Conservation (phyloP, 768 basidiomycete genomes). For the Hericium alpestre region DNA sequence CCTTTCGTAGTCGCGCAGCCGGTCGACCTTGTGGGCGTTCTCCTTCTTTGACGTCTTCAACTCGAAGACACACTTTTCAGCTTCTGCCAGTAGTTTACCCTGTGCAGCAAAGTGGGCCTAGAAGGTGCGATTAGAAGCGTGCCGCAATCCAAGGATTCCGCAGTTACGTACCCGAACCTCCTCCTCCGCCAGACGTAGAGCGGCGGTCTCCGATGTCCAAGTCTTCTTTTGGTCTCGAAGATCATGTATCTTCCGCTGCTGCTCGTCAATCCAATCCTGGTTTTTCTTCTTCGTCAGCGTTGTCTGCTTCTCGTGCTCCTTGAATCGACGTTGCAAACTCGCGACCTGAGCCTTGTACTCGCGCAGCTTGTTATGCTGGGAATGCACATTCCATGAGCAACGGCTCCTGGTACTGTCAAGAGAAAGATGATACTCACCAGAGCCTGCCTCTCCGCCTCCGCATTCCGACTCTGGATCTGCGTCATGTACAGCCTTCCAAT, state of each 20-base stretch:
- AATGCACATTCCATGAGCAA: background rate
- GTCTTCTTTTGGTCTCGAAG: slow-evolving; percentile 71
- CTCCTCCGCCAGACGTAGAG: slow-evolving; percentile 58
- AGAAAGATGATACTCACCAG: slow-evolving; percentile 38
- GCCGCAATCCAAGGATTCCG: background rate
- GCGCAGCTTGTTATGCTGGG: slow-evolving; percentile 71
- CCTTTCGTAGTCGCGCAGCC: slow-evolving; percentile 75
- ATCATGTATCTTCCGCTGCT: slow-evolving; percentile 67
- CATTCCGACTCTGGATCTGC: slow-evolving; percentile 58
- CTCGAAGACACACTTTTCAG: slow-evolving; percentile 55
- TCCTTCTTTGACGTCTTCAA: slow-evolving; percentile 70
- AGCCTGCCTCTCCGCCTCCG: slow-evolving; percentile 74
- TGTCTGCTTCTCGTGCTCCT: slow-evolving; percentile 63
- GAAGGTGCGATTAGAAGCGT: background rate
- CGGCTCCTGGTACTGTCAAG: background rate
- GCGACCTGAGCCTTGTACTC: slow-evolving; percentile 64
- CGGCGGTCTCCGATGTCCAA: slow-evolving; percentile 63
- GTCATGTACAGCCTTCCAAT: slow-evolving; percentile 74
- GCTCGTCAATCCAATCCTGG: slow-evolving; percentile 71
- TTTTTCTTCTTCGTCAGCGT: slow-evolving; percentile 67
- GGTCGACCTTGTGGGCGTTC: slow-evolving; percentile 70
- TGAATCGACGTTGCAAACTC: slow-evolving; percentile 56
- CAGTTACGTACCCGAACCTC: slow-evolving; percentile 46
- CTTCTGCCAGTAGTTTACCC: slow-evolving; percentile 57
- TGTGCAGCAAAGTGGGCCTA: slow-evolving; percentile 64